Base-by-base conservation (phyloP, 352 stramenopile species). In the Phytopythium ostracodes region DNA sequence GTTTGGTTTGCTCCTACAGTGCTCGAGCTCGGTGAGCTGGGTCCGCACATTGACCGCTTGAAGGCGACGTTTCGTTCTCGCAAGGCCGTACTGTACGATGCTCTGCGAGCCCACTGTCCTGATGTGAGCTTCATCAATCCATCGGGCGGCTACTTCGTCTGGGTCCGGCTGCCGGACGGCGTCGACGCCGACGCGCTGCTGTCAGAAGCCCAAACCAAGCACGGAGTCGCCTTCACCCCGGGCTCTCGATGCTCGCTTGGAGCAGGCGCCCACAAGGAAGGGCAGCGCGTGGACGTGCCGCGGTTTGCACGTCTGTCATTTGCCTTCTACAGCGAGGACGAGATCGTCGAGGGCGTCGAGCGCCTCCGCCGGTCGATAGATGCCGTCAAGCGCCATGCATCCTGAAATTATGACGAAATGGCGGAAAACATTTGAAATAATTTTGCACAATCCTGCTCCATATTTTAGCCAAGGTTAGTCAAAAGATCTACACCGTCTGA, bases 81-180 rank as follows among this genome's bases (percentile, higher is more conserved):
- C 24, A 89, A 86, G 61, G 35, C 50, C 11, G 56, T 72, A 27
- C 73, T 92, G 70, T 88, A 79, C 38, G 61, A 72, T 20, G 69
- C 75, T 1, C 62, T 90, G 42, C 73, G 58, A 6, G 50, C 75
- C n/a, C 36, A 76, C 9, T 88, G 77, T 17, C 70, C 73, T 6
- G 52, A 73, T 12, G 72, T 77, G 42, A 66, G 46, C 25, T 95
- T 96, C 62, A 61, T 56, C 7, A 76, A 90, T 52, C 84, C 86
- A 6, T 66, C 70, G 12, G 89, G 87, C 14, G 89, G 89, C 12
- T 96, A 96, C 66, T 96, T 96, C 53, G 72, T 96, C 40, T 92
- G 84, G 77, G 58, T 94, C 17, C 65, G 77, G n/a, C 68, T 96
- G 18, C 83, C 81, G 0, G 58, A 66, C 2, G 72, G 70, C 29